A percentile compares a stretch with the other conserved stretches of the same genome.
Evolutionary conservation across 2,329 filamentous ascomycete species (phyloP).

Genomic region (Capronia americana): DNA sequence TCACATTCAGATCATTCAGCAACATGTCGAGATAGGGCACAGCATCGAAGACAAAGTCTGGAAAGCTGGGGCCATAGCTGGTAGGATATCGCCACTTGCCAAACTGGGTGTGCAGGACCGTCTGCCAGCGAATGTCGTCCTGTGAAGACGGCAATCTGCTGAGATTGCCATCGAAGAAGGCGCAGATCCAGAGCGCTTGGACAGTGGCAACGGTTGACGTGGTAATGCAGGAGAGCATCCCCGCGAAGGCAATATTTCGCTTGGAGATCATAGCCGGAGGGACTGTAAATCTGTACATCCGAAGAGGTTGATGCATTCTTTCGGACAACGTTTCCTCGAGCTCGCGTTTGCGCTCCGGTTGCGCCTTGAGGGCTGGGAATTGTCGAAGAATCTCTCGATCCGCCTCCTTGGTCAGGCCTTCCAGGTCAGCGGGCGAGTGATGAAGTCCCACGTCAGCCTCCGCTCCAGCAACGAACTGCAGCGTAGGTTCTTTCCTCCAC

Average conservation of each 20-base stretch:
- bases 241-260: conserved; percentile 51
- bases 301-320: conserved; percentile 44
- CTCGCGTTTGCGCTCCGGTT: conserved; percentile 13
- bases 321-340: conserved; percentile 14
- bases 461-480: conserved; percentile 56
- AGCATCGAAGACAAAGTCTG: conserved; percentile 77
- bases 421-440: conserved; percentile 36
- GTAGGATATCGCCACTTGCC: conserved; percentile 71
- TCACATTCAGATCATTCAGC: conserved; percentile 68
- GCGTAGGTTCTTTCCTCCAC: conserved; percentile 58
- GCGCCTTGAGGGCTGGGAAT: conserved; percentile 30
- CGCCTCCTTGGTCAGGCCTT: conserved; percentile 49
- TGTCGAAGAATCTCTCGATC: conserved; percentile 57
- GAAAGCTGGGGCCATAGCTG: conserved; percentile 67
- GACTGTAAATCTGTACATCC: conserved; percentile 55
- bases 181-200: conserved; percentile 67
- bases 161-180: conserved; percentile 66
- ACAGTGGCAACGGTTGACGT: conserved; percentile 48
- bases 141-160: conserved; percentile 40
- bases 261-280: conserved; percentile 41
- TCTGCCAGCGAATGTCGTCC: conserved; percentile 51
- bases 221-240: conserved; percentile 52
- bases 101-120: conserved; percentile 70
- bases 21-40: conserved; percentile 77
- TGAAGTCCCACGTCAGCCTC: conserved; percentile 55